phyloP scores from a whole-genome alignment of 371 early-diverging fungal species.

The Dichotomocladium elegans region DNA sequence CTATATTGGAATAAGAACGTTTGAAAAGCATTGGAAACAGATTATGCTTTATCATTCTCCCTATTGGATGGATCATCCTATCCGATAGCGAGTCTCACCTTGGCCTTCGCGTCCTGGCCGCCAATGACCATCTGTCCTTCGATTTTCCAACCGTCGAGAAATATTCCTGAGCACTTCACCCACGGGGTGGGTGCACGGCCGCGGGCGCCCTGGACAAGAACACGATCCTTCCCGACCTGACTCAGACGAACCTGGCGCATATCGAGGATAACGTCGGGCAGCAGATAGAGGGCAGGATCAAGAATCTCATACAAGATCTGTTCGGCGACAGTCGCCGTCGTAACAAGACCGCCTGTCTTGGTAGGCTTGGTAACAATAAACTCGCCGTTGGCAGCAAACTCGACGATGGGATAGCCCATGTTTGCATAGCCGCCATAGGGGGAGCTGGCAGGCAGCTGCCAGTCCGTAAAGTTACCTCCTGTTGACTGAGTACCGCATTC shows the following conservation, averaged over 20 bases:
- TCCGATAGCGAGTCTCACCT: conserved; percentile 31
- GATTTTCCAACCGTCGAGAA: conserved; percentile 67
- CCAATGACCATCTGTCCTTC: conserved; percentile 64
- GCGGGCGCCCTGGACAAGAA: conserved; percentile 63
- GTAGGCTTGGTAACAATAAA: conserved; percentile 70
- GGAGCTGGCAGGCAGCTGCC: conserved; percentile 59
- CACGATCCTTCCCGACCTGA: conserved; percentile 58
- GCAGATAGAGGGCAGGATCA: conserved; percentile 65
- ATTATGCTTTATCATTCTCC: too few species aligned
- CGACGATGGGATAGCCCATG: conserved; percentile 76
- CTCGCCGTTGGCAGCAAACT: conserved; percentile 54
- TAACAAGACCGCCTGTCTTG: conserved; percentile 68
- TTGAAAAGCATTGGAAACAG: too few species aligned
- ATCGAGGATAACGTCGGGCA: conserved; percentile 75
- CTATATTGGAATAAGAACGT: conserved; percentile 15
- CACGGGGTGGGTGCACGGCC: conserved; percentile 64
- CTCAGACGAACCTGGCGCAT: conserved; percentile 56
- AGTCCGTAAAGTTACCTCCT: conserved; percentile 78
- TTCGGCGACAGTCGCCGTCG: conserved; percentile 62
- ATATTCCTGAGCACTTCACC: conserved; percentile 69
- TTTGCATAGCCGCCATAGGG: conserved; percentile 62
- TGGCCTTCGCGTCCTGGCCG: conserved; percentile 63
- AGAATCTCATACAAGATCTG: conserved; percentile 72
- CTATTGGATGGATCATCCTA: too few species aligned
- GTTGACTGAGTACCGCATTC: conserved; percentile 78